Evolutionary conservation across 2,329 filamentous ascomycete genomes (phyloP).

Genomic region (Exophiala lecanii-corni): DNA sequence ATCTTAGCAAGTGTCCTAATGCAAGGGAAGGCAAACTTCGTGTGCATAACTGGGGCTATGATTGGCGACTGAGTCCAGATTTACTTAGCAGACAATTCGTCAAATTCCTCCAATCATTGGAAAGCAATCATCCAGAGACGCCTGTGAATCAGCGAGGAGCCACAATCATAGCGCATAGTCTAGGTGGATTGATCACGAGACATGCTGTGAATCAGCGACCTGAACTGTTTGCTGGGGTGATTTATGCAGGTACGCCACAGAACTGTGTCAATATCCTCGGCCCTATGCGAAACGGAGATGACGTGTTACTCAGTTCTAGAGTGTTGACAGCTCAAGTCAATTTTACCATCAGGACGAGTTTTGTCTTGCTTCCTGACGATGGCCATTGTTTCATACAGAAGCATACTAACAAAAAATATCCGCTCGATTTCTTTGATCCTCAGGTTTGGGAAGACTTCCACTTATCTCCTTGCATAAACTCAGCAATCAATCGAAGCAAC

Average conservation of each 20-base stretch:
- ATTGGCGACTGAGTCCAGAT: conserved; percentile 84
- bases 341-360: conserved; percentile 84
- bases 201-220: conserved; percentile 83
- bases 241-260: conserved; percentile 81
- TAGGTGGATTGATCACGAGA: conserved; percentile 82
- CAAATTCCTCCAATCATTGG: conserved; percentile 66
- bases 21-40: conserved; percentile 65
- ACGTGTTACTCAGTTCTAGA: conserved; percentile 81
- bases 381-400: conserved; percentile 85
- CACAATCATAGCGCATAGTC: conserved; percentile 74
- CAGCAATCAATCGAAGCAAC: conserved; percentile 45
- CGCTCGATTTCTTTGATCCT: conserved; percentile 76
- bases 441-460: conserved; percentile 74
- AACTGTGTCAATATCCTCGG: conserved; percentile 89
- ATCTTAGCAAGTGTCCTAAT: conserved; percentile 69
- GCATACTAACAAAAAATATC: conserved; percentile 72
- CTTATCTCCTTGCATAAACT: conserved; percentile 71
- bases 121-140: conserved; percentile 62
- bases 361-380: conserved; percentile 77
- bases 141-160: conserved; percentile 60
- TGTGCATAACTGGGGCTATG: conserved; percentile 88
- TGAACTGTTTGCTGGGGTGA: conserved; percentile 76
- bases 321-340: conserved; percentile 90
- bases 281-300: conserved; percentile 85
- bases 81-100: conserved; percentile 68